phyloP scores from a whole-genome alignment of 345 rosid species.

The Arabidopsis thaliana region DNA sequence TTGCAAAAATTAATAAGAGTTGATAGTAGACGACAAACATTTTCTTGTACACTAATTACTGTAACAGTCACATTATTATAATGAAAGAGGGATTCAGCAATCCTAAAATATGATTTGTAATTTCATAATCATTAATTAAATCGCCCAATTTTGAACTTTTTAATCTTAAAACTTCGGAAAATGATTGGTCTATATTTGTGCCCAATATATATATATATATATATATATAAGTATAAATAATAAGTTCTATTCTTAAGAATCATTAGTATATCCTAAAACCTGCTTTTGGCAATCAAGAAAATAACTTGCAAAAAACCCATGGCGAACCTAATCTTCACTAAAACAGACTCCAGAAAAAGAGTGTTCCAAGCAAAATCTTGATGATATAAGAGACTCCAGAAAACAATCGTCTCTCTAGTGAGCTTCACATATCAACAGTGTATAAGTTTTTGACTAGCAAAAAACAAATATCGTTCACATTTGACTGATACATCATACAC shows the following conservation, averaged over 20 bases:
- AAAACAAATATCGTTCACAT: background rate
- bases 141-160: background rate
- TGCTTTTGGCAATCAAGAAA: background rate
- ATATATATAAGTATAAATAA: background rate
- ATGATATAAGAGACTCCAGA: background rate
- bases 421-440: background rate
- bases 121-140: background rate
- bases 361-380: slow-evolving; percentile 8
- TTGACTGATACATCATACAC: slow-evolving; percentile 7
- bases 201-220: no score
- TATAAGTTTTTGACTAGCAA: background rate
- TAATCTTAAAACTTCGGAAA: background rate
- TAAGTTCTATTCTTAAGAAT: background rate
- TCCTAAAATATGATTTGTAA: background rate
- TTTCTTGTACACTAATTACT: background rate
- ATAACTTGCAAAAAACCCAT: background rate
- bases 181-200: no score
- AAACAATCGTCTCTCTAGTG: background rate
- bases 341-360: background rate
- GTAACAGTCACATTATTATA: no score
- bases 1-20: background rate
- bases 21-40: background rate
- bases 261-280: background rate
- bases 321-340: background rate
- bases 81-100: background rate